Evolutionary conservation across 148 eudicot genomes (phyloP), one percentile per base, ranked within the genome.

Genomic region (Oxyria digyna): DNA sequence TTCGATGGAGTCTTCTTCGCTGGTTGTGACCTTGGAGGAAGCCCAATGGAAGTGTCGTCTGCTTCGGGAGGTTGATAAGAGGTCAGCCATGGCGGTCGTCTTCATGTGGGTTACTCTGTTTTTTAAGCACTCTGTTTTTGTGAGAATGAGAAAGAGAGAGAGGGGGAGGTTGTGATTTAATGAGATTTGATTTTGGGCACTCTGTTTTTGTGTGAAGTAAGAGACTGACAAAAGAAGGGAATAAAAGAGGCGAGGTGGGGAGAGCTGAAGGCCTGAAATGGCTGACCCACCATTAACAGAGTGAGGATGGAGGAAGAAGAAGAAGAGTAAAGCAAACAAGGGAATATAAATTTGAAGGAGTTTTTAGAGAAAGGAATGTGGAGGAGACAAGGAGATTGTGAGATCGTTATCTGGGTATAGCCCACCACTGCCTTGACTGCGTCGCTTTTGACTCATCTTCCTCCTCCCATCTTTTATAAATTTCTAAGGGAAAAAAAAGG

Each of bases 1-100:
- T 18, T 59, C 65, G 2, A 29, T 6, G 65, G 35, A 31, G 65
- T 59, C 65, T 6, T 66, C 69, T 24, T 66, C 69, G 27, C 45
- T 66, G 42, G 69, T 66, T 45, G 69, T 66, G 69, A 66, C 69
- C 46, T 66, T 66, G 27, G 69, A 35, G 27, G 69, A 66, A 37
- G 69, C 37, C 69, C 69, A 66, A 31, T 66, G 69, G 46, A 66
- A 66, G 29, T 66, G 69, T 0, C 69, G 42, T 18, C 69, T 38
- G 65, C 65, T 59, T 29, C 65, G 65, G 0, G 65, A 59, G 3
- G 65, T 15, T 0, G 65, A 59, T 9, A 59, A 31, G 20, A 29
- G 65, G 14, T 59, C 7, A 27, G 65, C 65, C 65, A 59, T 59
- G 65, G 20, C 65, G 65, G 65, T 26, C 20, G 37, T 15, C 37